Evolutionary conservation across 345 rosid genomes (phyloP), one percentile per base, ranked within the genome.

Genomic region (Eucalyptus erythrocorys): DNA sequence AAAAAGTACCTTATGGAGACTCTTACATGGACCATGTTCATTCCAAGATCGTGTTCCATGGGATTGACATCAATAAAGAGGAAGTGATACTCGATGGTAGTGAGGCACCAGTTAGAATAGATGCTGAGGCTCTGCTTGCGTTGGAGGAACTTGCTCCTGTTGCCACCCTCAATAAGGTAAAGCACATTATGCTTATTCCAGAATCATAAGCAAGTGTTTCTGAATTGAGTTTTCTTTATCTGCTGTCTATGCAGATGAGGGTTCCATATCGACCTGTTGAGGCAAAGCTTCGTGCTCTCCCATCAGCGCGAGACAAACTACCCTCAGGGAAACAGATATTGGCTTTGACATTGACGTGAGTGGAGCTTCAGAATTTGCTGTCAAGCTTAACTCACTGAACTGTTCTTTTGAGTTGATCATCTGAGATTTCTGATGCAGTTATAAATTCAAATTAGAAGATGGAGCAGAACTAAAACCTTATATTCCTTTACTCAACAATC

Each of bases 11-110:
- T 76, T 21, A 22, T 76, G 47, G 47, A 76, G 84, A 76, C 13
- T 76, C 82, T 40, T 40, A 42, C 84, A 40, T 76, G 84, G 84
- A 40, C 47, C 87, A 89, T 85, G 37, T 40, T 87, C 49, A 71
- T 89, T 86, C 86, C 45, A 88, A 98, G 99, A 94, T 98, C 86
- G 90, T 48, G 86, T 98, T 98, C 92, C 99, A 96, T 91, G 99
- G 99, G 87, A 96, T 98, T 91, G 93, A 91, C 86, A 89, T 98
- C 88, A 91, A 92, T 87, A 95, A 93, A 92, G 96, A 95, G 88
- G 98, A 98, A 87, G 92, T 97, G 66, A 85, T 97, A 87, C 99
- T 98, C 64, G 97, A 98, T 92, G 99, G 99, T 88, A 98, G 99
- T 93, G 99, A 97, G 87, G 98, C 99, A 87, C 99, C 99, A 82